Percentiles rank a stretch among this genome's conserved stretches.
phyloP scores from a whole-genome alignment of 2,329 filamentous ascomycete genomes.

The Graphium sp. region DNA sequence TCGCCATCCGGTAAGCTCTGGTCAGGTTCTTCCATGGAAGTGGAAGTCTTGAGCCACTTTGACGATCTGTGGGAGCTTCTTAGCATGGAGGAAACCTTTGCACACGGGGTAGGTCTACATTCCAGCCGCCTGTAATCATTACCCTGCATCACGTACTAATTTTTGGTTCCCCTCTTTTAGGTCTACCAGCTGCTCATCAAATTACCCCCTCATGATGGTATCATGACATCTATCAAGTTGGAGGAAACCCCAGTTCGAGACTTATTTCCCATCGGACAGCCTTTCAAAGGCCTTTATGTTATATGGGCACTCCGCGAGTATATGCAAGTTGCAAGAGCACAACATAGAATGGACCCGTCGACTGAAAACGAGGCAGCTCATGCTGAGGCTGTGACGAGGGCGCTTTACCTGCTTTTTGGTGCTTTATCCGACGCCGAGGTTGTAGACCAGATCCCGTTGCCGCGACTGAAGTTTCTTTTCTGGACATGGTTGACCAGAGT shows the following conservation, averaged over 20 bases:
- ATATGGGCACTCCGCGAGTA: conserved; percentile 49
- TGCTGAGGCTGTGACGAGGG: conserved; percentile 19
- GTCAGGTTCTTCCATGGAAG: conserved; percentile 43
- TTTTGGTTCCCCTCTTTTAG: conserved; percentile 13
- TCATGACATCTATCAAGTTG: conserved; percentile 41
- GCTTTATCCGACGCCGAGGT: conserved; percentile 43
- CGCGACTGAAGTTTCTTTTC: no score
- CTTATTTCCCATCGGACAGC: conserved; percentile 51
- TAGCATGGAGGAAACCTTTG: conserved; percentile 52
- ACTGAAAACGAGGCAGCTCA: conserved; percentile 7
- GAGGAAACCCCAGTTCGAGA: conserved; percentile 33
- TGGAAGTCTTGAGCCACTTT: conserved; percentile 68
- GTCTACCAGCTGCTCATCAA: conserved; percentile 55
- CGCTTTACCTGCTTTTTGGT: conserved; percentile 36
- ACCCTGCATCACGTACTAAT: conserved; percentile 6
- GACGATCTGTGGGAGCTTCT: conserved; percentile 70
- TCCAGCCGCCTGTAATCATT: background rate
- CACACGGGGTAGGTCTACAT: conserved; percentile 38
- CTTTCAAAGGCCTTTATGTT: conserved; percentile 60
- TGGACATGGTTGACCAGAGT: no score
- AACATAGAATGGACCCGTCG: conserved; percentile 6
- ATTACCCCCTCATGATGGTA: conserved; percentile 50
- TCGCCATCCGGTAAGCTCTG: no score
- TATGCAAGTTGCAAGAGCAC: conserved; percentile 25
- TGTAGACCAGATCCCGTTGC: no score